These are phyloP conservation scores for Beauveria sp. DNA, from an alignment of 2,329 filamentous ascomycete species.

Conservation along the genomic window DNA sequence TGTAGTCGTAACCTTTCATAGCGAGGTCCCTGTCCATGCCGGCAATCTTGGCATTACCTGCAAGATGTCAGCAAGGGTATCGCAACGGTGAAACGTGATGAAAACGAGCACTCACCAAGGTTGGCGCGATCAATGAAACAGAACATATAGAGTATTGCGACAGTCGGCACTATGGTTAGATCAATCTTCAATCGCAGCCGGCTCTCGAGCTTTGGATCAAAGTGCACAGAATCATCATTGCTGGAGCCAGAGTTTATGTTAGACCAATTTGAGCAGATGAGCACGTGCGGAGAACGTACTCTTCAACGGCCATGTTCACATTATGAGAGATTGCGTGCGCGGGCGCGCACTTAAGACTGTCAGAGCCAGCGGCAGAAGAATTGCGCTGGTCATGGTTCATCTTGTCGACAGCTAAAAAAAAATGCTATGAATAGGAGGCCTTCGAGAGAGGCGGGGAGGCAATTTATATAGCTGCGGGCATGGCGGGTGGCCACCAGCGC, in stretches of 20 bases:
- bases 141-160: conserved; percentile 60
- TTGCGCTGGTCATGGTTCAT: neutral
- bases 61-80: neutral
- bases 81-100: no score
- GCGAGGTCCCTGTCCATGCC: conserved; percentile 56
- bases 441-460: neutral
- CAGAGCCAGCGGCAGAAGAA: neutral
- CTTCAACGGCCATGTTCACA: neutral
- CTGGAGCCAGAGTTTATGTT: conserved; percentile 26
- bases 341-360: neutral
- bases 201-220: conserved; percentile 50
- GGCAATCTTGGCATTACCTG: conserved; percentile 61
- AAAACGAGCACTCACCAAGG: conserved; percentile 44
- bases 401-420: neutral
- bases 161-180: conserved; percentile 56
- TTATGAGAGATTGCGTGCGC: neutral
- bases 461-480: neutral
- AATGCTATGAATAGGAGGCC: neutral
- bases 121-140: conserved; percentile 72
- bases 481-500: neutral
- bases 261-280: neutral
- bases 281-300: neutral
- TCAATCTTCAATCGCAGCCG: conserved; percentile 58
- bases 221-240: conserved; percentile 41
- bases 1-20: conserved; percentile 59